Base-by-base conservation (phyloP, 768 basidiomycete species). In the Hemileccinum impolitum region DNA sequence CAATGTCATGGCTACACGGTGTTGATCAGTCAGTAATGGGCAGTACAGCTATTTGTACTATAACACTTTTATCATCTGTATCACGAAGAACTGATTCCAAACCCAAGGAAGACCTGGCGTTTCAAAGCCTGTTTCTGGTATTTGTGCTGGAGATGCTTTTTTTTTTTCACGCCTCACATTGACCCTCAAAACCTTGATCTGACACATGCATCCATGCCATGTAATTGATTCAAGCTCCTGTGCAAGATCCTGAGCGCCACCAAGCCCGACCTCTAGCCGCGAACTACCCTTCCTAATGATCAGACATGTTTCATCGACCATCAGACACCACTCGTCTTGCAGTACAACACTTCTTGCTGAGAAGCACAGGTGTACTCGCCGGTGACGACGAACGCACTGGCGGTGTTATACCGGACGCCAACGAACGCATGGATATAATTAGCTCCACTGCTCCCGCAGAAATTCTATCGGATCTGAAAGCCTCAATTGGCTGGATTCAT, bases 21-120 rank as follows among this genome's bases (percentile, higher is more conserved):
- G 46, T 45, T 49, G 43, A 42, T 51, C 47, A 25, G 43, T 40
- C 45, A 37, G 49, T 50, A 49, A 40, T 25, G 36, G 31, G 54
- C 47, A 41, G 52, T 50, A 30, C 60, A 41, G 43, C 45, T 51
- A 45, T 53, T 46, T 64, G 63, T 65, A 64, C 42, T 43, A 51
- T 56, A 50, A 32, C 50, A 30, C 51, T 43, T 34, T 59, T 48
- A 52, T 49, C 43, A 51, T 43, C 35, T 32, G 37, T 50, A 32
- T 45, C 31, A 23, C 3, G n/a, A 52, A 47, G 18, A 45, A 23
- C 46, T 52, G 40, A 52, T 36, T 30, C 40, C 13, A 43, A 46
- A 41, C 25, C 35, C 31, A 43, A 53, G 37, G 31, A 36, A 30
- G 47, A 43, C 34, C 8, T 36, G 21, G 25, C 18, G 12, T 39